These are phyloP conservation scores for Grosmannia serpens DNA, from an alignment of 2,329 filamentous ascomycete genomes.

Conservation along the genomic window DNA sequence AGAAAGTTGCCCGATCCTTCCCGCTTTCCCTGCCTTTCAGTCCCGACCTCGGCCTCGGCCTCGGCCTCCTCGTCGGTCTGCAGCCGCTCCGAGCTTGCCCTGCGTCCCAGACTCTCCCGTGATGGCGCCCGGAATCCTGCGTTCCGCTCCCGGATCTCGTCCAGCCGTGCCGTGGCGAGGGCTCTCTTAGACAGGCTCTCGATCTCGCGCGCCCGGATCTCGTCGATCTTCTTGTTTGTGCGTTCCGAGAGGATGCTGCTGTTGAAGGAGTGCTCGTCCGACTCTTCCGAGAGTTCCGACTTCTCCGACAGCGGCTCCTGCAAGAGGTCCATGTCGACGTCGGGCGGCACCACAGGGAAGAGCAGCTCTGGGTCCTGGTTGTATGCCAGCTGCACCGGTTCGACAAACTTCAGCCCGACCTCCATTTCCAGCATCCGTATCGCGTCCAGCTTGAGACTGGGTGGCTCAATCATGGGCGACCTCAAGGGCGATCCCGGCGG, in stretches of 20 bases:
- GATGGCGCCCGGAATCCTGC: constrained; percentile 22
- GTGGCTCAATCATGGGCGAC: constrained; percentile 3
- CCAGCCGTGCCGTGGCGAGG: constrained; percentile 36
- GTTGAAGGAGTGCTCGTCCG: neutral
- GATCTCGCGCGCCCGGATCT: constrained; percentile 32
- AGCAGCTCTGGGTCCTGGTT: neutral
- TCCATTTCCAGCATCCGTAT: constrained; percentile 19
- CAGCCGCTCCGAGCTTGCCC: constrained; percentile 17
- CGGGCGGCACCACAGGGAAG: neutral
- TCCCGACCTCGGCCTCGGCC: constrained; percentile 17
- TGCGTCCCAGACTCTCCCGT: constrained; percentile 7
- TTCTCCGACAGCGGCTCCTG: neutral
- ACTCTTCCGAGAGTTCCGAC: neutral
- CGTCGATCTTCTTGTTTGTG: constrained; percentile 35
- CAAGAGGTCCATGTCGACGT: neutral
- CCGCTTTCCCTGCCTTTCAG: neutral
- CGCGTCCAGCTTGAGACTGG: constrained; percentile 33
- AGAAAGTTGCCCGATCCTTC: neutral
- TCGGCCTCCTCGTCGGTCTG: neutral
- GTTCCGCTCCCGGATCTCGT: constrained; percentile 41
- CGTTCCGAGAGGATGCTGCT: constrained; percentile 9
- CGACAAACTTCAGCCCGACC: constrained; percentile 10
- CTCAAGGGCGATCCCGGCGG: too few relatives aligned
- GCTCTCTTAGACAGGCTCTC: constrained; percentile 32
- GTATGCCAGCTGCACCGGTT: neutral